Percentiles rank a stretch among this genome's conserved stretches.
phyloP scores from a whole-genome alignment of 805 yeast genomes.

The Kodamaea sagamina region DNA sequence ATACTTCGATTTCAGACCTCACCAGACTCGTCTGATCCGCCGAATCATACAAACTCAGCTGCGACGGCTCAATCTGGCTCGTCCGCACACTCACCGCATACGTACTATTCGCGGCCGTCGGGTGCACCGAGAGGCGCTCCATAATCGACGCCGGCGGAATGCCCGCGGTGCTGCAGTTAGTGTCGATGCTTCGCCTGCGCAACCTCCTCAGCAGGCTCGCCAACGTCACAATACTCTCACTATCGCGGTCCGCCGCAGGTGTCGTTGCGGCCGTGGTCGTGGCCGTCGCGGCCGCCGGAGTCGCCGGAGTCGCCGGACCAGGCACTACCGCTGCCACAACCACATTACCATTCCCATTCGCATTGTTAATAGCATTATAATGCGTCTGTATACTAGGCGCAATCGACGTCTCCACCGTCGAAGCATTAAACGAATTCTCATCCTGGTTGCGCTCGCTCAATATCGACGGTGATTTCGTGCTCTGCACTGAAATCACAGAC shows the following conservation, averaged over 20 bases:
- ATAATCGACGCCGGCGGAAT: conserved; percentile 74
- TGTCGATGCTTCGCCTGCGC: conserved; percentile 46
- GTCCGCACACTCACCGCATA: conserved; percentile 19
- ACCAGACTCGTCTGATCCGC: conserved; percentile 18
- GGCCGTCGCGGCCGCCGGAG: conserved; percentile 5
- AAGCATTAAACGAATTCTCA: conserved; percentile 36
- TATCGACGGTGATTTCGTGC: conserved; percentile 43
- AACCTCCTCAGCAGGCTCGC: conserved; percentile 42
- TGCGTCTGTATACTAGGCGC: conserved; percentile 40
- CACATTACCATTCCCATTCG: conserved; percentile 1
- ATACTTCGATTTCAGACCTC: conserved; percentile 12
- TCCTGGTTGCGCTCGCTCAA: conserved; percentile 34
- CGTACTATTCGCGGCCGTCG: conserved; percentile 30
- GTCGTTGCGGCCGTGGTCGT: conserved; percentile 18
- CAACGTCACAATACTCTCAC: conserved; percentile 45
- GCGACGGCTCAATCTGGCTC: conserved; percentile 19
- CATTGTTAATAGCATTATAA: conserved; percentile 2
- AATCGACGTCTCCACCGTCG: conserved; percentile 53
- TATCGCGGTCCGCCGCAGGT: conserved; percentile 34
- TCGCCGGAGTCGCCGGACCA: neutral
- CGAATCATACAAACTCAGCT: conserved; percentile 17
- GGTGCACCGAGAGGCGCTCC: conserved; percentile 48
- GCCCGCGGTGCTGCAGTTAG: conserved; percentile 67
- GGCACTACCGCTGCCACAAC: too few species aligned
- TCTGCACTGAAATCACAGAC: conserved; percentile 44